Conservation (phyloP, 1,139 yeast genomes). For the Ashbya aceris region DNA sequence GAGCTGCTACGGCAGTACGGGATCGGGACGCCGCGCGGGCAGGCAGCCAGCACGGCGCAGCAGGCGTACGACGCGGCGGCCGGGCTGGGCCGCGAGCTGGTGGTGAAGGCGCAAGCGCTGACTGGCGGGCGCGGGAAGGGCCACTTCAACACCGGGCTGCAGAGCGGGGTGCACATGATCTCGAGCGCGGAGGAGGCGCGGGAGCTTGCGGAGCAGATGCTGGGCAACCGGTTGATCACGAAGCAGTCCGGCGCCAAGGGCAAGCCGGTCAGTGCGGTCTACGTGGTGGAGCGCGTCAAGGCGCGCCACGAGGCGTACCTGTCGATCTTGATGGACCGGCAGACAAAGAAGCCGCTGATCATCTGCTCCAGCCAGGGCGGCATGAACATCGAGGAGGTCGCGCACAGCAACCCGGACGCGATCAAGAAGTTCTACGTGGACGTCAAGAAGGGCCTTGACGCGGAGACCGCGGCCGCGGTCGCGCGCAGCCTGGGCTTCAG, state of each 20-base stretch:
- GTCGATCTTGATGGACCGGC: constrained; percentile 92
- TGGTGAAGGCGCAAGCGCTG: constrained; percentile 94
- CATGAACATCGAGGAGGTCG: constrained; percentile 99
- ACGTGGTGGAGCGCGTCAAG: constrained; percentile 89
- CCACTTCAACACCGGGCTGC: constrained; percentile 87
- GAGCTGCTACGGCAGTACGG: constrained; percentile 73
- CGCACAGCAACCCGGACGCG: constrained; percentile 82
- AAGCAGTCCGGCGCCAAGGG: constrained; percentile 98
- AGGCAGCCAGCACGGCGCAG: constrained; percentile 81
- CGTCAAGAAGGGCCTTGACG: constrained; percentile 70
- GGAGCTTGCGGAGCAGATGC: constrained; percentile 81
- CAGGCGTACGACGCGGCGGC: constrained; percentile 80
- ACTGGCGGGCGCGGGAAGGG: constrained; percentile 99
- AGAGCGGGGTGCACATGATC: constrained; percentile 94
- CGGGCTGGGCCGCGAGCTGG: constrained; percentile 64
- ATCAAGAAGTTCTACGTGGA: constrained; percentile 83
- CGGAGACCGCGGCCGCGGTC: constrained; percentile 61
- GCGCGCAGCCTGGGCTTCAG: constrained; percentile 81
- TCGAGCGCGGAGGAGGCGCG: constrained; percentile 79
- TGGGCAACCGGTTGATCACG: constrained; percentile 86
- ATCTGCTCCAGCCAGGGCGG: constrained; percentile 98
- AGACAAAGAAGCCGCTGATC: constrained; percentile 79
- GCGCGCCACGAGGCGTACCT: constrained; percentile 92
- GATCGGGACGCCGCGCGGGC: constrained; percentile 85
- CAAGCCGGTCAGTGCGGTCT: constrained; percentile 93